These are phyloP conservation scores for Tolypocladium amazonense DNA, from an alignment of 2,329 filamentous ascomycete species.

Conservation along the genomic window DNA sequence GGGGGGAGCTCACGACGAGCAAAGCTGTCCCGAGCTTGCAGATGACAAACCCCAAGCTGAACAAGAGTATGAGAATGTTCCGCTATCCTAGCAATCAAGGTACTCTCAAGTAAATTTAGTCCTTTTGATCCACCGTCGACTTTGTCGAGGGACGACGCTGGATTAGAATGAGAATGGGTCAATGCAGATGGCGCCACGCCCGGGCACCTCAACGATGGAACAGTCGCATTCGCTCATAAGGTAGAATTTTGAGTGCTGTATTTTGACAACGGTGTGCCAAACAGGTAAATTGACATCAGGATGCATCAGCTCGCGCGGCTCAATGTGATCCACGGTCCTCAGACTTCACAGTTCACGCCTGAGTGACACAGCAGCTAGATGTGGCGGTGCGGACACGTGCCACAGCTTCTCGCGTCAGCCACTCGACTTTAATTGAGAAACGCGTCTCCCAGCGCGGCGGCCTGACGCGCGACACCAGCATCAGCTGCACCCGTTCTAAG, in stretches of 20 bases:
- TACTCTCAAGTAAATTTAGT: neutral
- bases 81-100: neutral
- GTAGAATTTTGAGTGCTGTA: neutral
- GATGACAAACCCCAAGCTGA: neutral
- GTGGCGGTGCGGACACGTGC: slow-evolving; percentile 3
- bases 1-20: neutral
- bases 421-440: slow-evolving; percentile 10
- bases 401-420: neutral
- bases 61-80: neutral
- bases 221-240: too few relatives aligned
- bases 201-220: neutral
- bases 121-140: neutral
- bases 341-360: neutral
- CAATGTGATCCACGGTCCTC: neutral
- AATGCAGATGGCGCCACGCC: neutral
- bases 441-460: slow-evolving; percentile 8
- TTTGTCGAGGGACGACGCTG: neutral
- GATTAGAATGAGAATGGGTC: neutral
- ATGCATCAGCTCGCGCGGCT: neutral
- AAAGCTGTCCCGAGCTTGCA: neutral
- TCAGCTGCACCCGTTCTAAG: neutral
- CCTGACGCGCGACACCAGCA: slow-evolving; percentile 2
- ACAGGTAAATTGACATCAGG: neutral
- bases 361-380: neutral
- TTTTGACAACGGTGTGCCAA: neutral